Evolutionary conservation across 2,329 filamentous ascomycete species (phyloP).

Genomic region (Xylaria sp.): DNA sequence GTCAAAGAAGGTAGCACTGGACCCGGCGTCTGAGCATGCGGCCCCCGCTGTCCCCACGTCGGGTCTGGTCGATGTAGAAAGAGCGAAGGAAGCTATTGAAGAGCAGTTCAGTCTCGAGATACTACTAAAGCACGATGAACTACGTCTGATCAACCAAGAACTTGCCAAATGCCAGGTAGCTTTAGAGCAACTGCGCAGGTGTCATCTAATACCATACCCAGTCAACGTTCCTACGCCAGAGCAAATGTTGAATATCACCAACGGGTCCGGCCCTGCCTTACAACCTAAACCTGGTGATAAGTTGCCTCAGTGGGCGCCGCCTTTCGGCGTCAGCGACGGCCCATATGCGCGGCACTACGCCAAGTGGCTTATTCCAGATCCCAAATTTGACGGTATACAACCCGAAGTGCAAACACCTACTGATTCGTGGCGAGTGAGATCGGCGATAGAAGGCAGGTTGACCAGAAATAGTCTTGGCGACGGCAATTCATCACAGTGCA

Average conservation of each 20-base stretch:
- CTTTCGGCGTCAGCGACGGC: constrained; percentile 89
- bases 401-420: constrained; percentile 52
- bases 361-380: constrained; percentile 91
- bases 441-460: constrained; percentile 70
- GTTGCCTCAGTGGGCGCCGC: constrained; percentile 77
- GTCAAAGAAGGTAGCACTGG: constrained; percentile 40
- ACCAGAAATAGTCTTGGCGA: constrained; percentile 78
- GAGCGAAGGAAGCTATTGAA: constrained; percentile 75
- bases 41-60: constrained; percentile 13
- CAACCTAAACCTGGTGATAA: constrained; percentile 65
- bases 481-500: constrained; percentile 50
- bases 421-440: constrained; percentile 52
- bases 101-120: constrained; percentile 92
- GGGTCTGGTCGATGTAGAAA: constrained; percentile 48
- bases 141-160: constrained; percentile 94
- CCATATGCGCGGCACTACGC: constrained; percentile 94
- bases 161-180: constrained; percentile 93
- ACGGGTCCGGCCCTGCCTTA: constrained; percentile 75
- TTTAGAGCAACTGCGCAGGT: constrained; percentile 90
- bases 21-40: constrained; percentile 29
- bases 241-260: constrained; percentile 72
- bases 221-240: constrained; percentile 69
- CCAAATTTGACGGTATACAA: constrained; percentile 76
- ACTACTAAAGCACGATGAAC: constrained; percentile 89
- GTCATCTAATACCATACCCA: constrained; percentile 90